phyloP scores from a whole-genome alignment of 352 stramenopile genomes.

The Peronospora farinosa region DNA sequence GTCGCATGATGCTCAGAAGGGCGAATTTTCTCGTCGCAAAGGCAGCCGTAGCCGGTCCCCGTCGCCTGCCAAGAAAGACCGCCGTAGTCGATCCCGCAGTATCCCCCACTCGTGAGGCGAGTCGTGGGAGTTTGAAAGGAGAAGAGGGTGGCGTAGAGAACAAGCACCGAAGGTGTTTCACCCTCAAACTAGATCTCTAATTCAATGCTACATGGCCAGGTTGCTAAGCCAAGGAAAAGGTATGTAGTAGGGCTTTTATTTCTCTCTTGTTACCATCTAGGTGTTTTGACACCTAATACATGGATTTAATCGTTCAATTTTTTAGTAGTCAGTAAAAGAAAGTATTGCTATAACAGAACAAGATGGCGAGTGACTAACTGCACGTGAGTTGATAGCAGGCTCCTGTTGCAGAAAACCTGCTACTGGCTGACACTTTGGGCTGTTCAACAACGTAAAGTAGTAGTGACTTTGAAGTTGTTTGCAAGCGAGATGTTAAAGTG shows the following conservation, averaged over 20 bases:
- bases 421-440: background rate
- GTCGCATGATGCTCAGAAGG: conserved; percentile 42
- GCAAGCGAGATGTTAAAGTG: background rate
- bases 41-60: conserved; percentile 43
- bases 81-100: conserved; percentile 52
- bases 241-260: conserved; percentile 7
- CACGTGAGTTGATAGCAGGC: background rate
- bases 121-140: conserved; percentile 4
- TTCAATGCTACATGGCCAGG: conserved; percentile 20
- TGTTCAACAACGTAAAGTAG: background rate
- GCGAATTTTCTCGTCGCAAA: conserved; percentile 33
- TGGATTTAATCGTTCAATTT: conserved; percentile 20
- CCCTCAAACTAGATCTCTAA: conserved; percentile 22
- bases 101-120: conserved; percentile 18
- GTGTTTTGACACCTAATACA: conserved; percentile 18
- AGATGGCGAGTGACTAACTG: background rate
- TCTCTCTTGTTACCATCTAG: conserved; percentile 11
- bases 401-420: background rate
- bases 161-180: conserved; percentile 22
- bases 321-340: conserved; percentile 1
- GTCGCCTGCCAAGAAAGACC: conserved; percentile 35
- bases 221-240: conserved; percentile 5
- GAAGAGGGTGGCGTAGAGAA: conserved; percentile 19
- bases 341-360: background rate
- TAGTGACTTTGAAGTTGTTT: too few relatives aligned